Conservation (phyloP, 495 filamentous ascomycete species). For the Lentithecium fluviatile region DNA sequence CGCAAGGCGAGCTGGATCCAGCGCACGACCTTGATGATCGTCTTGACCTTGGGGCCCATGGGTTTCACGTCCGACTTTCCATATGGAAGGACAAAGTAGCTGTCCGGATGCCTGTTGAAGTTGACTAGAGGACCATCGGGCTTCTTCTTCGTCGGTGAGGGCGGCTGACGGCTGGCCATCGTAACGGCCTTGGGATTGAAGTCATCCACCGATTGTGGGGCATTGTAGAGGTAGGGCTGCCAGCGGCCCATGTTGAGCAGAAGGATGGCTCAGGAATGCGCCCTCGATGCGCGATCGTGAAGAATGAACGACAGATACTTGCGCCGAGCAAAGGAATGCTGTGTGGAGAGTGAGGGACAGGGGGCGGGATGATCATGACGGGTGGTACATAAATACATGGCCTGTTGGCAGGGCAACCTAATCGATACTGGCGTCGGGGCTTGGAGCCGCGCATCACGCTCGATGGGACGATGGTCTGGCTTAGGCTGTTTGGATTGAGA, state of each 20-base stretch:
- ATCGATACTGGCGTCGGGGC: slow-evolving; percentile 7
- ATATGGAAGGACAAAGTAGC: slow-evolving; percentile 52
- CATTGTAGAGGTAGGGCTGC: slow-evolving; percentile 77
- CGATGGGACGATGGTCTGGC: no score
- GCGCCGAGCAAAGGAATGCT: slow-evolving; percentile 30
- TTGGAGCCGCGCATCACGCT: slow-evolving; percentile 1
- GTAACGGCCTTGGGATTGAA: slow-evolving; percentile 86
- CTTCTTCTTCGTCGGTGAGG: slow-evolving; percentile 57
- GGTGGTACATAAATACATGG: slow-evolving; percentile 13
- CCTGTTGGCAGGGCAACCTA: slow-evolving; percentile 34
- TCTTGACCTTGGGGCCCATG: slow-evolving; percentile 70
- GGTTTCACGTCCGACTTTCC: slow-evolving; percentile 55
- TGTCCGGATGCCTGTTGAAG: slow-evolving; percentile 78
- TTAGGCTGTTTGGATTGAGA: no score
- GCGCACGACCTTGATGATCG: slow-evolving; percentile 63
- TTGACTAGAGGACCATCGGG: slow-evolving; percentile 70
- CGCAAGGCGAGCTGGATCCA: slow-evolving; percentile 65
- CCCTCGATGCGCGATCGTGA: slow-evolving; percentile 16
- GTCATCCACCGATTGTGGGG: slow-evolving; percentile 51
- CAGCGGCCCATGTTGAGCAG: slow-evolving; percentile 37
- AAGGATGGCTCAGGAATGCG: slow-evolving; percentile 27
- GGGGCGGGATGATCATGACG: slow-evolving; percentile 16
- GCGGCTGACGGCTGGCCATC: slow-evolving; percentile 63
- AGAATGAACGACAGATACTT: slow-evolving; percentile 17
- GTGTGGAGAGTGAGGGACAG: slow-evolving; percentile 19